Base-by-base conservation (phyloP, 2,329 filamentous ascomycete genomes). In the Colletotrichum filicis region DNA sequence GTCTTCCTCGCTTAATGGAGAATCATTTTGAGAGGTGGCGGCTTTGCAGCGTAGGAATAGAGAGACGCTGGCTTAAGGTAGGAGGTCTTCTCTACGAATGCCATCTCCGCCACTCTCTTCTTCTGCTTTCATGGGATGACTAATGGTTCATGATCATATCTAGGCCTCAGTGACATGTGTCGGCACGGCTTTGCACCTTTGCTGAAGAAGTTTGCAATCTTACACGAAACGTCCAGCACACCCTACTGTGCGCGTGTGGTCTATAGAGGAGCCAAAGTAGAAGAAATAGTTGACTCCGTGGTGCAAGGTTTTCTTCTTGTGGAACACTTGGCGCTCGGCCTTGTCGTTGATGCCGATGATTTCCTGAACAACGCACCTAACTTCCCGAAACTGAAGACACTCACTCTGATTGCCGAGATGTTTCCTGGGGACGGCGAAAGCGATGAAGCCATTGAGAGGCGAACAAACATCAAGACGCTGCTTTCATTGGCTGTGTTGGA, bases 11-110 rank as follows among this genome's bases (percentile, higher is more conserved):
- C 49, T 32, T 49, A 12, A 30, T 14, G 16, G 14, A 63, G 1
- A 26, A 57, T 26, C 46, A 37, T 30, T 24, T 68, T 9, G 66
- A 68, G 19, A 35, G 66, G 14, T 68, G 66, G 66, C 66, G 66
- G 19, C 58, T 56, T 22, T 26, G 59, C 1, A 14, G 62, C 5
- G 59, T 49, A 7, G n/a, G 7, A 7, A 12, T 19, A 0, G 59
- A 68, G 28, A 11, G 22, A 14, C 24, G 30, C 4, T 68, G 59
- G 52, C 49, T 55, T 8, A 24, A 57, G 59, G 66, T 64, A 9
- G 24, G 59, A 11, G 14, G 0, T 0, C 5, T 46, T n/a, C 5
- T 3, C 5, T 8, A 16, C 16, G 6, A 26, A 26, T 35, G 9
- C 19, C 8, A 12, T 7, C 7, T 9, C 12, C 1, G 24, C 5